Evolutionary conservation across 2,329 filamentous ascomycete genomes (phyloP), one percentile per base, ranked within the genome.

Genomic region (Colletotrichum kahawae): DNA sequence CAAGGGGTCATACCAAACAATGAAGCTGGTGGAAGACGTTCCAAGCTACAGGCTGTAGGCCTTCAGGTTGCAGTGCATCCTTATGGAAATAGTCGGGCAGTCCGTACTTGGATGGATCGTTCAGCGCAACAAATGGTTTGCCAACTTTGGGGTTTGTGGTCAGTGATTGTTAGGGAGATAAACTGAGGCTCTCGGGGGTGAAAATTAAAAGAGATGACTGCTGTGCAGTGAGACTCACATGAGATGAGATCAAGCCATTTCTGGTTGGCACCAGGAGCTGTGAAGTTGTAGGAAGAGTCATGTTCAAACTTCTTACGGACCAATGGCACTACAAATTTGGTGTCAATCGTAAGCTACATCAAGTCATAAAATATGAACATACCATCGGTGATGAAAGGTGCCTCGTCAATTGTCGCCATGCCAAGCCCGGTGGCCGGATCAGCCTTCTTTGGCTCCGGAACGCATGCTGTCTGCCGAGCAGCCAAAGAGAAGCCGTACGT

Each of bases 271-370:
- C 63, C 63, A 0, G 63, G 63, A 9, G 63, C 63, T 43, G 63
- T 66, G 27, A 66, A 66, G 63, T 66, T 66, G 27, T 66, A 66
- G 5, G 63, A 66, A 66, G 63, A 66, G 27, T 66, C 63, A 24
- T 66, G 63, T 43, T 66, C 63, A 31, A 66, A 66, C 12, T 66
- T 66, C 36, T 66, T 66, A n/a, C 63, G 63, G 13, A 66, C 63
- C 12, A 66, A 38, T 1, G 63, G 63, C 16, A 66, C 63, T 66
- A 38, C 2, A 1, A 13, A 4, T 21, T 48, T n/a, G 18, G 18
- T 48, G n/a, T 48, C 2, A 48, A 0, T 48, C 0, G 5, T 13
- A 21, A 13, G 18, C 43, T 2, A 48, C 0, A 3, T 48, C 5
- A 1, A 48, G 43, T n/a, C 7, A 48, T 5, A 48, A 5, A 4